Conservation (phyloP, 2,329 filamentous ascomycete genomes). For the Cercospora sojina region DNA sequence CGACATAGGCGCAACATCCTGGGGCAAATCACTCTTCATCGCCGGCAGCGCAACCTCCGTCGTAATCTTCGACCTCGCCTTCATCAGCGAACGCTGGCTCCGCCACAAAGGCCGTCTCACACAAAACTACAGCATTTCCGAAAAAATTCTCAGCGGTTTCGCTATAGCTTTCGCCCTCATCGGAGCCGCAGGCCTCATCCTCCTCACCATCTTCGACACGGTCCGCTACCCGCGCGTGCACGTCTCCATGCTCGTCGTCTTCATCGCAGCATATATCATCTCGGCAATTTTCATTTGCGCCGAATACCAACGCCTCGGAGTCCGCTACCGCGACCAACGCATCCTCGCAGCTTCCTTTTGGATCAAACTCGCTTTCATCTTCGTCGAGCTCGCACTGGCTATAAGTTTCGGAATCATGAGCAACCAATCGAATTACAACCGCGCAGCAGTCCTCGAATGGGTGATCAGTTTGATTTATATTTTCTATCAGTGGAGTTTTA, state of each 20-base stretch:
- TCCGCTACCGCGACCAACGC: constrained; percentile 72
- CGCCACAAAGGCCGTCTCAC: constrained; percentile 77
- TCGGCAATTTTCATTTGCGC: constrained; percentile 85
- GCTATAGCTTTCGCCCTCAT: constrained; percentile 68
- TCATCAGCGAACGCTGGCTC: constrained; percentile 79
- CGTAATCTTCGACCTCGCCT: constrained; percentile 75
- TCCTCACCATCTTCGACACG: constrained; percentile 84
- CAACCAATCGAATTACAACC: constrained; percentile 51
- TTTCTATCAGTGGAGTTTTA: constrained; percentile 77
- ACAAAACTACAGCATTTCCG: constrained; percentile 64
- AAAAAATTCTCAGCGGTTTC: constrained; percentile 62
- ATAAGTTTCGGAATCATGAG: constrained; percentile 64
- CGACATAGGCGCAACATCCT: constrained; percentile 56
- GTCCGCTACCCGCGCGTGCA: constrained; percentile 66
- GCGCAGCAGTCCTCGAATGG: constrained; percentile 77
- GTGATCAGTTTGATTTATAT: constrained; percentile 79
- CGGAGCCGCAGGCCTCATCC: constrained; percentile 77
- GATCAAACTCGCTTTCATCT: constrained; percentile 81
- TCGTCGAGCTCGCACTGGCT: constrained; percentile 72
- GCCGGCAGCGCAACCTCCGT: constrained; percentile 69
- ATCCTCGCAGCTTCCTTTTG: constrained; percentile 78
- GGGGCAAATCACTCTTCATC: constrained; percentile 76
- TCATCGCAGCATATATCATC: constrained; percentile 81
- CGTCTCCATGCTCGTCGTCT: constrained; percentile 73
- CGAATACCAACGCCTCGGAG: constrained; percentile 84